Conservation (phyloP, 257 asterid species). For the Catharanthus roseus region DNA sequence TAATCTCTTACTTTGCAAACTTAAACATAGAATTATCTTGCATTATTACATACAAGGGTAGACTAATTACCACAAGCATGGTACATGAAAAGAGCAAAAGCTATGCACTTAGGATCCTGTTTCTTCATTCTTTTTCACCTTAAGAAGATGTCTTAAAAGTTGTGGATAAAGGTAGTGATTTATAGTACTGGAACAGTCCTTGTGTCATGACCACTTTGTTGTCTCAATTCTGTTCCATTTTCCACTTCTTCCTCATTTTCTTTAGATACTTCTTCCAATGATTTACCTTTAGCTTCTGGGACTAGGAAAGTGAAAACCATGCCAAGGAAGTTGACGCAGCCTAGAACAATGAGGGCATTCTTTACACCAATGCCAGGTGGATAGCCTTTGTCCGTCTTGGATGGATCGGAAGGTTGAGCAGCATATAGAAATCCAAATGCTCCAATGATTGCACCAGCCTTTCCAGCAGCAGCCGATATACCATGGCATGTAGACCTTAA, state of each 20-base stretch:
- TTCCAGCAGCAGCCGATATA: constrained; percentile 44
- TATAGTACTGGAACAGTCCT: neutral
- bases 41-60: neutral
- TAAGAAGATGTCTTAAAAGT: neutral
- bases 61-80: neutral
- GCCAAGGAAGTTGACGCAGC: constrained; percentile 25
- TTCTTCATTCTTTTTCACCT: no score
- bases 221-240: constrained; percentile 11
- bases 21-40: neutral
- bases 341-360: constrained; percentile 32
- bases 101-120: neutral
- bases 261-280: constrained; percentile 32
- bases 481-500: constrained; percentile 46
- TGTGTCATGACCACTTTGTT: neutral
- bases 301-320: constrained; percentile 36
- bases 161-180: neutral
- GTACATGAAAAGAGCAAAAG: neutral
- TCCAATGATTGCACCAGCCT: constrained; percentile 42
- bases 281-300: constrained; percentile 43
- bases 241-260: constrained; percentile 26
- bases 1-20: neutral
- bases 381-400: constrained; percentile 30
- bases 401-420: constrained; percentile 21
- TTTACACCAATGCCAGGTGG: constrained; percentile 42
- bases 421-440: constrained; percentile 43